phyloP scores from a whole-genome alignment of 2,329 filamentous ascomycete genomes.

The Fusarium xyrophilum region DNA sequence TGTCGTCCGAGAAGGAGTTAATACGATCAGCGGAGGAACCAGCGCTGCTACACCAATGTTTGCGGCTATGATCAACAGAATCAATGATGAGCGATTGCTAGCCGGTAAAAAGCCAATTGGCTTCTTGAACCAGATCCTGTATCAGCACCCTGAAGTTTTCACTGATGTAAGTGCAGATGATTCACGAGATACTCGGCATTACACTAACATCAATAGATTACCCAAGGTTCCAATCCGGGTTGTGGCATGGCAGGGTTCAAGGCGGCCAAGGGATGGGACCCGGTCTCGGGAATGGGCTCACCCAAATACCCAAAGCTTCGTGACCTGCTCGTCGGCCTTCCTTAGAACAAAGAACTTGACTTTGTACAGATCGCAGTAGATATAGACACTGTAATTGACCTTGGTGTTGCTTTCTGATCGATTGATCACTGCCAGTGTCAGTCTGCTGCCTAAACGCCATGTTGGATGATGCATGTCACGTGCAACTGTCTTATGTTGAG shows the following conservation, averaged over 20 bases:
- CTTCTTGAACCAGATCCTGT: not conserved
- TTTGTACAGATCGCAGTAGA: rapidly evolving
- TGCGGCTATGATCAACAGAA: not conserved
- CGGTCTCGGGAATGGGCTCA: not conserved
- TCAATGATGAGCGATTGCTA: not conserved
- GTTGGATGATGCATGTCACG: conserved; percentile 1
- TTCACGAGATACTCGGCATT: no score
- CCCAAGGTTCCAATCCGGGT: not conserved
- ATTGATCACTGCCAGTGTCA: no score
- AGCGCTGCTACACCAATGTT: not conserved
- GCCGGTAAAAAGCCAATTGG: not conserved
- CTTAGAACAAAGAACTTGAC: rapidly evolving
- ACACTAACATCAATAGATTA: not conserved
- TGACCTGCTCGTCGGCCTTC: not conserved
- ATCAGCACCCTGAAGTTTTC: not conserved
- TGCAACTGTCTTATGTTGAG: not conserved
- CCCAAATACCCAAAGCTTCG: not conserved
- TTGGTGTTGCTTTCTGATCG: rapidly evolving
- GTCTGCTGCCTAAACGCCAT: not conserved
- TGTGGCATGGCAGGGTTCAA: not conserved
- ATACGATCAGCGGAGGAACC: not conserved
- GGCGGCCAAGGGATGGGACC: conserved; percentile 8
- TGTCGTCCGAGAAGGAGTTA: rapidly evolving
- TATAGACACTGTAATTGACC: not conserved
- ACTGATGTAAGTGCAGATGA: conserved; percentile 1